These are phyloP conservation scores for Neurospora sp. DNA, from an alignment of 495 filamentous ascomycete genomes.

Conservation along the genomic window DNA sequence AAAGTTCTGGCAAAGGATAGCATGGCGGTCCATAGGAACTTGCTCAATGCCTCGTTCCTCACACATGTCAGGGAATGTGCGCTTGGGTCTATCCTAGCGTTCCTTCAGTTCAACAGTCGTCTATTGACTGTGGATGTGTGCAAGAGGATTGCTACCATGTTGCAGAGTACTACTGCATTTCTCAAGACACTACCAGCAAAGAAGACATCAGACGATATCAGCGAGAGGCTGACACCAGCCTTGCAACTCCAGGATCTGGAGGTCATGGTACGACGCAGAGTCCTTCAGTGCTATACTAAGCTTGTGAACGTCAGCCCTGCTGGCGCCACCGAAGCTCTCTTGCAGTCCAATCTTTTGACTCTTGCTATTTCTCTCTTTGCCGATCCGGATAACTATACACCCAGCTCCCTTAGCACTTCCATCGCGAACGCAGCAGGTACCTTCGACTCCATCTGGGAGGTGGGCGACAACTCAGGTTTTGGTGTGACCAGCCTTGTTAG, in stretches of 20 bases:
- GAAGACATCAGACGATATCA: constrained; percentile 81
- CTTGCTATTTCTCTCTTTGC: constrained; percentile 85
- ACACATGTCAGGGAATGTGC: constrained; percentile 95
- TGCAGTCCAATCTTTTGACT: constrained; percentile 91
- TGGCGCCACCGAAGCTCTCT: constrained; percentile 69
- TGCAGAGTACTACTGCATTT: constrained; percentile 91
- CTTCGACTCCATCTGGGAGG: constrained; percentile 91
- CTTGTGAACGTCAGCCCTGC: constrained; percentile 76
- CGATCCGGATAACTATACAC: constrained; percentile 78
- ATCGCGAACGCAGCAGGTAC: constrained; percentile 85
- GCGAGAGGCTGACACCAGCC: constrained; percentile 73
- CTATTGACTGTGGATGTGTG: constrained; percentile 89
- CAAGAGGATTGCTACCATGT: constrained; percentile 82
- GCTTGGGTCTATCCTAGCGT: constrained; percentile 79
- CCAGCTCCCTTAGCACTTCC: constrained; percentile 77
- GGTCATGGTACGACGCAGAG: constrained; percentile 85
- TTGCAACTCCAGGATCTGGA: constrained; percentile 86
- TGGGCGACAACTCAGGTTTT: constrained; percentile 89
- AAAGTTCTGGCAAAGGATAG: constrained; percentile 90
- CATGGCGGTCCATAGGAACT: constrained; percentile 57
- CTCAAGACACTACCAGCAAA: constrained; percentile 70
- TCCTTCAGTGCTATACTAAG: constrained; percentile 89
- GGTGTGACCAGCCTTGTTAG: constrained; percentile 78
- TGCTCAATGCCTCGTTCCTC: constrained; percentile 83
- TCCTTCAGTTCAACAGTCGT: constrained; percentile 88